Base-by-base conservation (phyloP, 306 rosid species). In the Rosa chinensis region DNA sequence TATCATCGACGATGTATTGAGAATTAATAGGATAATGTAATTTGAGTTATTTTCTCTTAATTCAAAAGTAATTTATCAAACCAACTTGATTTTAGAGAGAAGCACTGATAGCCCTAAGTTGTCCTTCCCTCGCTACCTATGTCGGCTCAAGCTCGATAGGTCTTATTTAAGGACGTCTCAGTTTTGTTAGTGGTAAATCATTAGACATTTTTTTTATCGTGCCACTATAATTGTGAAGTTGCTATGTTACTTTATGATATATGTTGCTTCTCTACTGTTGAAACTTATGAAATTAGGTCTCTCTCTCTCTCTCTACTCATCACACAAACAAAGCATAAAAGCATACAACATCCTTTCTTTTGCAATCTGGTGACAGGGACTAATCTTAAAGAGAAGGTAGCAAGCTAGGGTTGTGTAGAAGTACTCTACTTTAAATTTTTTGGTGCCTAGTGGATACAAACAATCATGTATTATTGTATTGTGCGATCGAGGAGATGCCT, bases 291-390 rank as follows among this genome's bases (percentile, higher is more conserved):
- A 53, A 35, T 73, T 53, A n/a, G 77, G 64, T 72, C 20, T 37
- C 16, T 39, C 25, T 37, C 4, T 16, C 17, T 50, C 62, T 72
- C 17, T 52, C 63, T 72, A 52, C 67, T 73, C 66, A 39, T 55
- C 66, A n/a, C 77, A 56, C 35, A 73, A 18, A 50, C 28, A 32
- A 35, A 72, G 61, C 11, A 48, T 59, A 17, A 72, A 49, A 72
- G 45, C 63, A 50, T 32, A 72, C 6, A 32, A 42, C 50, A 42
- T 25, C 42, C 70, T 44, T 40, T 66, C 69, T 63, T 70, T 84
- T 73, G 66, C 84, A 82, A 85, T 80, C 83, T 75, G 79, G 82
- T 82, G 88, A 89, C 14, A 82, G 85, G 39, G 93, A 87, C 87
- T 74, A 59, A 77, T 74, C 85, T 61, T 70, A 18, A 70, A 81